These are phyloP conservation scores for Solanum hybrid DNA, from an alignment of 305 asterid species.

Conservation along the genomic window DNA sequence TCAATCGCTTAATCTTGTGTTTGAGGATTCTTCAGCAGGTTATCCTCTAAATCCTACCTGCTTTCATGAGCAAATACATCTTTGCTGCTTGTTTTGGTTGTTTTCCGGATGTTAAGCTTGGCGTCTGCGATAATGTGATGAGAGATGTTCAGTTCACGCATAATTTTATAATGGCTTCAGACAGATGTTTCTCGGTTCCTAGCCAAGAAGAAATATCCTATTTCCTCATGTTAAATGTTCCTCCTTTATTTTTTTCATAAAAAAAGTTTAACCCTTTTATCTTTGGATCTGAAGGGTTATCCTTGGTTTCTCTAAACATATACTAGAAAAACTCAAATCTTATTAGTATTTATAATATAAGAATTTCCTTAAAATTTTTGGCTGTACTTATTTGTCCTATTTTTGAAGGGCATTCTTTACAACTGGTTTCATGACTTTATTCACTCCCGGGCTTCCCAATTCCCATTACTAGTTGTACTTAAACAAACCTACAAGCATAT, in stretches of 20 bases:
- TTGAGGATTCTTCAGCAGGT: slow-evolving; percentile 70
- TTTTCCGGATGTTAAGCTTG: background rate
- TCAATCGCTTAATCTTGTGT: slow-evolving; percentile 69
- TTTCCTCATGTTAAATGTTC: background rate
- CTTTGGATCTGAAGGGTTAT: background rate
- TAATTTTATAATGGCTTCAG: background rate
- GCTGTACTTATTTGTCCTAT: background rate
- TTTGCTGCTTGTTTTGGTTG: background rate
- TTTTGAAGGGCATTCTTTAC: background rate
- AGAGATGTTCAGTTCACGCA: background rate
- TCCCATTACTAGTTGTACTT: background rate
- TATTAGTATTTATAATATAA: background rate
- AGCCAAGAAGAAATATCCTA: background rate
- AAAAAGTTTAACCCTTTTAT: background rate
- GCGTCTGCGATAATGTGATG: background rate
- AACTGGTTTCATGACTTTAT: background rate
- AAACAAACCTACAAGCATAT: background rate
- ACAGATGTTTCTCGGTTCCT: background rate
- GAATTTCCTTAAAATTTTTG: background rate
- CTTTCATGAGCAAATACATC: background rate
- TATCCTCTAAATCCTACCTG: slow-evolving; percentile 11
- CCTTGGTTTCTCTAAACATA: background rate
- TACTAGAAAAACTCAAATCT: background rate
- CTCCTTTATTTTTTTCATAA: background rate
- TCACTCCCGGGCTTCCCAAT: background rate